Base-by-base conservation (phyloP, 2,329 filamentous ascomycete genomes). In the Monilinia polystroma region DNA sequence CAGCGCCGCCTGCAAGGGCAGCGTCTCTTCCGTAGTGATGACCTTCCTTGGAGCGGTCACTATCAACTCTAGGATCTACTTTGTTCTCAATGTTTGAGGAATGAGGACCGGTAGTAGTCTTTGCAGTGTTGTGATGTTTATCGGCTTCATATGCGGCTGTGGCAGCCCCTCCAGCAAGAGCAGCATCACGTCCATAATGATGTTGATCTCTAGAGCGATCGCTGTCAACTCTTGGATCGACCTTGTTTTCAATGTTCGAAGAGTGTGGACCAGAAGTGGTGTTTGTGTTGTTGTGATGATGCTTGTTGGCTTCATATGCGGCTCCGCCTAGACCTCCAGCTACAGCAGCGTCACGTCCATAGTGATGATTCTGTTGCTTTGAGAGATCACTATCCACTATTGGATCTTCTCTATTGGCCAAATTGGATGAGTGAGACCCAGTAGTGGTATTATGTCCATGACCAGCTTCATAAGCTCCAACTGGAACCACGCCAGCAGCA, bases 391-490 rank as follows among this genome's bases (percentile, higher is more conserved):
- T 57, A 67, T 80, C 75, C 12, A 79, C 76, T 55, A 76, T 69
- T 49, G 79, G 79, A 64, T 81, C 80, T 16, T 75, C 54, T 68
- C 77, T 79, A 70, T 81, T 81, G 43, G 75, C 74, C 16, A 77
- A 49, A 32, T 79, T 78, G 23, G 77, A 77, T 11, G 71, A 68
- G 55, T 73, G 72, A 35, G 78, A 78, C 1, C 78, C 79, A 35
- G 74, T 72, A 10, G 70, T 77, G 20, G 69, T 70, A 55, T 62
- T n/a, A 5, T 49, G 26, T 59, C 71, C 72, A 73, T 70, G 70
- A 11, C 67, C 55, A 59, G 66, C 23, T 20, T 66, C 55, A 32
- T 47, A 65, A 45, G 52, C 66, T 59, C 67, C 57, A 35, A 38
- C 32, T 41, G 35, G 53, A 49, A 69, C 51, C 18, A 60, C 59